Percentiles rank a stretch among this genome's conserved stretches.
Evolutionary conservation across 202 grass and related monocot genomes (phyloP).

Genomic region (Panicum hallii): DNA sequence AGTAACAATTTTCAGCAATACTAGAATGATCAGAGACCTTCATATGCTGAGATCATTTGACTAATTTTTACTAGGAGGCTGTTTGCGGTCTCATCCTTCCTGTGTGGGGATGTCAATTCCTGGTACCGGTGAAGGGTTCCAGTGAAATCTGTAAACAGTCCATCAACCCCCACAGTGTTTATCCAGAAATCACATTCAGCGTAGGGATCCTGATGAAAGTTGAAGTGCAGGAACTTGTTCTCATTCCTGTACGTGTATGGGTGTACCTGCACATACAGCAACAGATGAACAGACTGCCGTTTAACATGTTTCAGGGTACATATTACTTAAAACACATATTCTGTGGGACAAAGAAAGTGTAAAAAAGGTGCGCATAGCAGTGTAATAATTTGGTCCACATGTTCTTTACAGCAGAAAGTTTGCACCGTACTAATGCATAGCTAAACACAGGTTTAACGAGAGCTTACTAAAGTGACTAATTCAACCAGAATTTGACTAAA

Average conservation of each 20-base stretch:
- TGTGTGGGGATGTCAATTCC: conserved; percentile 60
- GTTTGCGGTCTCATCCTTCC: conserved; percentile 53
- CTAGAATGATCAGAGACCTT: conserved; percentile 50
- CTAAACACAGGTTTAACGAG: background rate
- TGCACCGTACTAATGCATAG: background rate
- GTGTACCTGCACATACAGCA: conserved; percentile 66
- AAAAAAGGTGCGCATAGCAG: background rate
- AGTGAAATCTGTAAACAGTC: conserved; percentile 94
- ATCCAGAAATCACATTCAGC: conserved; percentile 86
- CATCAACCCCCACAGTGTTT: conserved; percentile 74
- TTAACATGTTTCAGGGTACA: background rate
- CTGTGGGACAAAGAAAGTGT: no score
- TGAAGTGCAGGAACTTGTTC: conserved; percentile 84
- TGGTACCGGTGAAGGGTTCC: conserved; percentile 74
- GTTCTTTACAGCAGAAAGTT: background rate
- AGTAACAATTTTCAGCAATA: conserved; percentile 5
- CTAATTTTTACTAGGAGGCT: conserved; percentile 69
- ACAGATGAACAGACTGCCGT: background rate
- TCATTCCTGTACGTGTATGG: conserved; percentile 96
- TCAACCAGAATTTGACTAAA: conserved; percentile 3
- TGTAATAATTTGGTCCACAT: conserved; percentile 1
- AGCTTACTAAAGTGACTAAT: conserved; percentile 3
- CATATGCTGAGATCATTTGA: conserved; percentile 70
- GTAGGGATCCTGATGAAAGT: conserved; percentile 91
- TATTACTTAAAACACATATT: conserved; percentile 1